phyloP scores from a whole-genome alignment of 202 grass and related monocot genomes.

The Schoenoplectus triqueter region DNA sequence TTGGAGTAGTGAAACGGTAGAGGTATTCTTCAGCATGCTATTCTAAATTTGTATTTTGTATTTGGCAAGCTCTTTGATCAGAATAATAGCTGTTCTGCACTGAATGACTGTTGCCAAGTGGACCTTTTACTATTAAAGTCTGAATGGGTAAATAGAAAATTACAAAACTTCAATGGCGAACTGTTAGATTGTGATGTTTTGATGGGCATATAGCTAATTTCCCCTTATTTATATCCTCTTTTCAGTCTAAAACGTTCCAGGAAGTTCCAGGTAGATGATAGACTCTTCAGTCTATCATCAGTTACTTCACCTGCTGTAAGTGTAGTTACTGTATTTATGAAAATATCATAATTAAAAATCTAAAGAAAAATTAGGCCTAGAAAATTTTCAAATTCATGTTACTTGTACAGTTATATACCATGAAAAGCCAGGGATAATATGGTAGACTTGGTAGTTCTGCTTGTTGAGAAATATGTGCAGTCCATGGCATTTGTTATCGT shows the following conservation, averaged over 20 bases:
- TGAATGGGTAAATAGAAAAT: neutral
- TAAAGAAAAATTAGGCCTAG: conserved; percentile 7
- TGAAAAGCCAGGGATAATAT: neutral
- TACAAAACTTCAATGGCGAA: neutral
- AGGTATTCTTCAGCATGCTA: too few species aligned
- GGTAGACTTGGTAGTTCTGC: neutral
- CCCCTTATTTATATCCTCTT: conserved; percentile 35
- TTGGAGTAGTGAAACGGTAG: too few species aligned
- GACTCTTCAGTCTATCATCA: conserved; percentile 90
- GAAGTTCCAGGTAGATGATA: conserved; percentile 95
- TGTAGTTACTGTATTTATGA: neutral
- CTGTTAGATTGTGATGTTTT: neutral
- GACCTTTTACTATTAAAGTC: neutral
- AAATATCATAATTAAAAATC: neutral
- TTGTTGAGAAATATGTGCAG: neutral
- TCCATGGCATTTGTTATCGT: neutral
- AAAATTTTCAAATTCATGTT: conserved; percentile 14
- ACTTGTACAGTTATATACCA: neutral
- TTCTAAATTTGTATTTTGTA: too few species aligned
- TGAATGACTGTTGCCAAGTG: too few species aligned
- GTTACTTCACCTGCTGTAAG: conserved; percentile 92
- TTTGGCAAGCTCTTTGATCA: too few species aligned
- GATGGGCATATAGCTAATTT: neutral
- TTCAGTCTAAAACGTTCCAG: conserved; percentile 92
- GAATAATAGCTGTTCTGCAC: too few species aligned